Conservation (phyloP, 345 rosid species). For the Sonneratia alba region DNA sequence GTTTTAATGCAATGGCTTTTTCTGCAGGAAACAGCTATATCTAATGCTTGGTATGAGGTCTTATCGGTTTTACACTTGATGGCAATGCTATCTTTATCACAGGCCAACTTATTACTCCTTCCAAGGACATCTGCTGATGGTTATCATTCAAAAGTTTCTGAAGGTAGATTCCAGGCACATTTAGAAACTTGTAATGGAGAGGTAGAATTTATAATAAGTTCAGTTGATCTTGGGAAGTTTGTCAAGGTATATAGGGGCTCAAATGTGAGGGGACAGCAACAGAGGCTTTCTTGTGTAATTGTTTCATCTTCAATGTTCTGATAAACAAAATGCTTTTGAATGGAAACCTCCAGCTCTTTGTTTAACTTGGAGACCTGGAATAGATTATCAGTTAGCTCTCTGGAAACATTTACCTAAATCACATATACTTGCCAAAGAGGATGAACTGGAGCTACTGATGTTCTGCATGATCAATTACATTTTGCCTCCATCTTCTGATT, state of each 20-base stretch:
- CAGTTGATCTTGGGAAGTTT: background rate
- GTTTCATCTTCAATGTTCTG: background rate
- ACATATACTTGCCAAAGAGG: too few relatives aligned
- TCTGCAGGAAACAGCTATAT: constrained; percentile 79
- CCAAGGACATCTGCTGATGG: constrained; percentile 79
- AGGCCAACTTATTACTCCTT: constrained; percentile 83
- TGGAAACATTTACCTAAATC: too few relatives aligned
- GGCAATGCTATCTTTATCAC: constrained; percentile 88
- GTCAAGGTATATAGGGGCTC: background rate
- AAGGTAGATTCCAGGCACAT: constrained; percentile 38
- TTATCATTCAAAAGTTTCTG: constrained; percentile 78
- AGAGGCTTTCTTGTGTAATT: background rate
- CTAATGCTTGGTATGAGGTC: constrained; percentile 92
- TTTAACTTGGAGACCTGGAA: background rate
- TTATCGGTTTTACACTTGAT: constrained; percentile 92
- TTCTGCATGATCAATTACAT: background rate
- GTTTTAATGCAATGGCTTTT: background rate
- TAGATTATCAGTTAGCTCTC: too few relatives aligned
- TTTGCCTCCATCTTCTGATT: background rate
- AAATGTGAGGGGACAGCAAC: background rate
- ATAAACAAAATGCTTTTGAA: background rate
- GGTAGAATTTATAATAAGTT: background rate
- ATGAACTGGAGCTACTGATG: background rate
- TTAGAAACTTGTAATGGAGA: background rate
- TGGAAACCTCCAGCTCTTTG: background rate